These are phyloP conservation scores for Cyclotella baltica DNA, from an alignment of 108 stramenopile species.

Conservation along the genomic window DNA sequence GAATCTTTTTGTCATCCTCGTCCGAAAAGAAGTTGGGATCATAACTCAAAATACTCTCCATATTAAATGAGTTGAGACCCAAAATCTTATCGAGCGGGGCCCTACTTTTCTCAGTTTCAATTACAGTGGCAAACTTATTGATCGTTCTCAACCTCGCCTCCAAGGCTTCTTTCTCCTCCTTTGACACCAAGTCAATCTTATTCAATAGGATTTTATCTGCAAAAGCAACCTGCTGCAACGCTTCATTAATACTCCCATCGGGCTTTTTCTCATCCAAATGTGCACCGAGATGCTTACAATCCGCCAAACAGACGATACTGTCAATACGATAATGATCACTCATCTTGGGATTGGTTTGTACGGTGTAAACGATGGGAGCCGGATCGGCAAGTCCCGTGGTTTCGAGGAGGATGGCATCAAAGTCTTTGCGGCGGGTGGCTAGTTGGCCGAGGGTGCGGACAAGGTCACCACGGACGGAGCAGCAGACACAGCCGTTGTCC, in stretches of 20 bases:
- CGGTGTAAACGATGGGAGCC: slow-evolving; percentile 96
- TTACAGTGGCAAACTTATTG: slow-evolving; percentile 89
- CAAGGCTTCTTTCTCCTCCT: slow-evolving; percentile 84
- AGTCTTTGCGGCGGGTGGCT: slow-evolving; percentile 86
- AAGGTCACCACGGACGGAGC: slow-evolving; percentile 97
- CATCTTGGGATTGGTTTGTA: slow-evolving; percentile 93
- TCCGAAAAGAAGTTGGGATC: slow-evolving; percentile 90
- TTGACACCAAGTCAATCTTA: slow-evolving; percentile 94
- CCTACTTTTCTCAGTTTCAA: slow-evolving; percentile 86
- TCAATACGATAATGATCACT: slow-evolving; percentile 88
- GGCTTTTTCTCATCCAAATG: slow-evolving; percentile 96
- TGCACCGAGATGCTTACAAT: slow-evolving; percentile 87
- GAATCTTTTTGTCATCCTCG: slow-evolving; percentile 77
- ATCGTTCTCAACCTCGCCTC: slow-evolving; percentile 79
- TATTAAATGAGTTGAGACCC: slow-evolving; percentile 89
- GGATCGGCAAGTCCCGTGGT: slow-evolving; percentile 96
- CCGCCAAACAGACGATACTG: slow-evolving; percentile 91
- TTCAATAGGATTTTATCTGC: slow-evolving; percentile 97
- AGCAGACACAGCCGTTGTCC: slow-evolving; percentile 99
- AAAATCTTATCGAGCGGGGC: slow-evolving; percentile 89
- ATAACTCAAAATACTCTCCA: slow-evolving; percentile 87
- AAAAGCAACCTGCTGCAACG: slow-evolving; percentile 97
- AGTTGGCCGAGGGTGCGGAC: slow-evolving; percentile 94
- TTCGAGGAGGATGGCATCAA: slow-evolving; percentile 95
- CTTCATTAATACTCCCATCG: slow-evolving; percentile 89